Conservation (phyloP, 2,329 filamentous ascomycete species). For the Colletotrichum lini region DNA sequence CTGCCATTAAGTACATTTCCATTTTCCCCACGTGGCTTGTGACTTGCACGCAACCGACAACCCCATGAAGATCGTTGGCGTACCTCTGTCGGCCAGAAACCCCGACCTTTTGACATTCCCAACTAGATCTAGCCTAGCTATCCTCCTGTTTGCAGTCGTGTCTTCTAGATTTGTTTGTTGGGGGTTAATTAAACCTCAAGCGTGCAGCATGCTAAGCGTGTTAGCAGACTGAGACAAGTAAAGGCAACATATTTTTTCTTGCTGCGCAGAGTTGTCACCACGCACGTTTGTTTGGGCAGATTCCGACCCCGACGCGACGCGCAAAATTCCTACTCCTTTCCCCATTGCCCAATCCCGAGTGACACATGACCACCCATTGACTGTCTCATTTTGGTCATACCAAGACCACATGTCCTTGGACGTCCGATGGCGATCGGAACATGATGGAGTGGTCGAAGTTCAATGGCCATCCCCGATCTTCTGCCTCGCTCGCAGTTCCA, state of each 20-base stretch:
- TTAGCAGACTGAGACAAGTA: background rate
- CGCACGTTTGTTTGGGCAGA: background rate
- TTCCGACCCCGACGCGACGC: background rate
- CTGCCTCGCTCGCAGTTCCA: no score
- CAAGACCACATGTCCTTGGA: no score
- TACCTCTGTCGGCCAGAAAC: background rate
- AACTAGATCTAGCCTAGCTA: background rate
- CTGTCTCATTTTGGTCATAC: no score
- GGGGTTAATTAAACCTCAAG: background rate
- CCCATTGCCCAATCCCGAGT: no score
- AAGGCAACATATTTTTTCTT: background rate
- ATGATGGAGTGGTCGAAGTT: no score
- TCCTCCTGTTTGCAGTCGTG: slow-evolving; percentile 1
- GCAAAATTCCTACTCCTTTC: no score
- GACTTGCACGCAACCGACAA: background rate
- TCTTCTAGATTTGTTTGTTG: background rate
- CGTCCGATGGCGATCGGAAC: no score
- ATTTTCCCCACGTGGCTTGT: background rate
- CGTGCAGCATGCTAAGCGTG: background rate
- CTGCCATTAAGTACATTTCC: background rate
- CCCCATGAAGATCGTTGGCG: background rate
- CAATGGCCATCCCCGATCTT: no score
- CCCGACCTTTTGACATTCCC: background rate
- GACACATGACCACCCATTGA: no score
- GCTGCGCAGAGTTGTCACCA: background rate